Evolutionary conservation across 2,329 filamentous ascomycete genomes (phyloP), one percentile per base, ranked within the genome.

Genomic region (Fusarium paranaense): DNA sequence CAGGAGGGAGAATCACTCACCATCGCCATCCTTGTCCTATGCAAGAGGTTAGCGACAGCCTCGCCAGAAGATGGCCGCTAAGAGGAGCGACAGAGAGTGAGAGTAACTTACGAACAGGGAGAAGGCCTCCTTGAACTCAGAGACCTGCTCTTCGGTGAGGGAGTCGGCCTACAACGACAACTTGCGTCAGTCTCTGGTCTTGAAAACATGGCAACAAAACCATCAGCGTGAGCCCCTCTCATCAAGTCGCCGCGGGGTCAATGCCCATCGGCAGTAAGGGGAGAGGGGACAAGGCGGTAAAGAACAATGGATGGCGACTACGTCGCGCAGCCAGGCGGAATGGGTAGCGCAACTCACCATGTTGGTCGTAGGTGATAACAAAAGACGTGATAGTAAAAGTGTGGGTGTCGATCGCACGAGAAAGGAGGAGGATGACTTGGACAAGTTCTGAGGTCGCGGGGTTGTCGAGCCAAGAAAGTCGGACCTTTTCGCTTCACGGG

Each of bases 41-140:
- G 72, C 56, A 61, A 64, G 66, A 62, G 66, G 68, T 81, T 75
- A 83, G 80, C 70, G 70, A 73, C 65, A 64, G 35, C 54, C 47
- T 67, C 67, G 56, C 42, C 27, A 37, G 35, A 40, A 58, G 38
- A 56, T 37, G 18, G 45, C 50, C 33, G 30, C 38, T 22, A 20
- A 47, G 38, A 30, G 18, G 18, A 45, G n/a, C 37, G 45, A 59
- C 30, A 61, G 59, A 57, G 35, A 59, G 37, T 35, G 42, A 37
- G 62, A 22, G 50, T 54, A 27, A 86, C 97, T 93, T 93, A 99
- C 97, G 87, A 99, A 99, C 78, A 99, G 94, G 85, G 97, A 99
- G 89, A 99, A 99, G 65, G 97, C 97, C 89, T 99, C 97, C 94
- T 98, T 99, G 90, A 98, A 99, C 89, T 99, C 97, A 84, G 97